phyloP scores from a whole-genome alignment of 176 grass and related monocot species.

The Saccharum officinarum region DNA sequence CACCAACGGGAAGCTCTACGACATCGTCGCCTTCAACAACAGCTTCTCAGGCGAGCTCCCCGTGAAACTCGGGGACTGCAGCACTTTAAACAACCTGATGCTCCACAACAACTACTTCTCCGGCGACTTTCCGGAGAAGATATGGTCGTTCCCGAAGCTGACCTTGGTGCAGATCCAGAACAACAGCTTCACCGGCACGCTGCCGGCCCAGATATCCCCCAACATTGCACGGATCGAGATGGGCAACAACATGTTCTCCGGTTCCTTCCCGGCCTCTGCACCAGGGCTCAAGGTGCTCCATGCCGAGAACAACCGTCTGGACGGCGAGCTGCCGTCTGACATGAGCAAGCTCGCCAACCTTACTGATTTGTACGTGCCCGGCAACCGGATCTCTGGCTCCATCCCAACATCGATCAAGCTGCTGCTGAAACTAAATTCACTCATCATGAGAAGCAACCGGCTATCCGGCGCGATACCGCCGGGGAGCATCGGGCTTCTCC shows the following conservation, averaged over 20 bases:
- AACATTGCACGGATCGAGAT: slow-evolving; percentile 64
- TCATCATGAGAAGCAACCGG: slow-evolving; percentile 57
- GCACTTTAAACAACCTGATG: slow-evolving; percentile 40
- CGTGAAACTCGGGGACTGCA: slow-evolving; percentile 34
- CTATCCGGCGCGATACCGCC: slow-evolving; percentile 59
- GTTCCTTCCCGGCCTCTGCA: slow-evolving; percentile 40
- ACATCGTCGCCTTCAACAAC: slow-evolving; percentile 70
- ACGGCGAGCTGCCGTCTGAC: slow-evolving; percentile 43
- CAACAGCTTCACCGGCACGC: slow-evolving; percentile 57
- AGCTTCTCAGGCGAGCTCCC: slow-evolving; percentile 53
- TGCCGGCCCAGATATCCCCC: slow-evolving; percentile 31
- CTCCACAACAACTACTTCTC: slow-evolving; percentile 63
- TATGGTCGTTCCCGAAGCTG: slow-evolving; percentile 51
- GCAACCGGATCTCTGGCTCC: slow-evolving; percentile 49
- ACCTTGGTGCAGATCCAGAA: slow-evolving; percentile 55
- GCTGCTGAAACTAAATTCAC: slow-evolving; percentile 42
- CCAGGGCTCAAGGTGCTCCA: slow-evolving; percentile 27
- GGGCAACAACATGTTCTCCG: slow-evolving; percentile 58
- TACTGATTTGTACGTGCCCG: slow-evolving; percentile 7
- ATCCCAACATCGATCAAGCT: slow-evolving; percentile 46
- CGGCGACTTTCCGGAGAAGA: slow-evolving; percentile 49
- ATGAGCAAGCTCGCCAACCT: slow-evolving; percentile 50
- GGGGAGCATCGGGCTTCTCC: slow-evolving; percentile 34
- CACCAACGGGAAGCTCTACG: slow-evolving; percentile 26
- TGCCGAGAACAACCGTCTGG: slow-evolving; percentile 60